Percentiles rank a stretch among this genome's conserved stretches.
Evolutionary conservation across 2,329 filamentous ascomycete genomes (phyloP).

Genomic region (Purpureocillium takamizusanense): DNA sequence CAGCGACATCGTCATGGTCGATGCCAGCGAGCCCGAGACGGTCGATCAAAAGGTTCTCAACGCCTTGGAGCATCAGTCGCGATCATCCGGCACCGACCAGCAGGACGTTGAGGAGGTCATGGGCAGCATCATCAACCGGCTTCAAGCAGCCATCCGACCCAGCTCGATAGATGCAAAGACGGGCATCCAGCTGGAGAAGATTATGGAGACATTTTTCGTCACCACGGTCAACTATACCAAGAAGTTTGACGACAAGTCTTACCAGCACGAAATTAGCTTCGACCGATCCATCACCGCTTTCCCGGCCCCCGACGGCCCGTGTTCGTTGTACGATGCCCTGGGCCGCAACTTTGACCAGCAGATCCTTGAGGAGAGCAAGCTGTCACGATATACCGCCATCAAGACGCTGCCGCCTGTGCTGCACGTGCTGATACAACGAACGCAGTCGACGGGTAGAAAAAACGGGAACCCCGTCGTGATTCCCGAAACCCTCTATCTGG

Average conservation of each 20-base stretch:
- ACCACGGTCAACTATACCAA: constrained; percentile 51
- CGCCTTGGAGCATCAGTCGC: constrained; percentile 35
- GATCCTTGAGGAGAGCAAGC: constrained; percentile 57
- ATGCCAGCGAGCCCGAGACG: constrained; percentile 22
- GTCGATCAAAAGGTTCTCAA: constrained; percentile 37
- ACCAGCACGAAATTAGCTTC: constrained; percentile 38
- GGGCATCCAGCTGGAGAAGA: constrained; percentile 71
- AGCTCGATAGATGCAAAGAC: constrained; percentile 49
- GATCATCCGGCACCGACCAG: constrained; percentile 54
- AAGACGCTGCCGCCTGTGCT: constrained; percentile 72
- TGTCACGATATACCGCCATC: constrained; percentile 60
- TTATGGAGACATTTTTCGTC: constrained; percentile 63
- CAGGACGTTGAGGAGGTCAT: constrained; percentile 97
- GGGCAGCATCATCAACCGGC: constrained; percentile 79
- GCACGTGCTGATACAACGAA: constrained; percentile 82
- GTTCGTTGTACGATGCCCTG: constrained; percentile 73
- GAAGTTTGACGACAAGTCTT: constrained; percentile 35
- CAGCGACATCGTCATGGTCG: constrained; percentile 18
- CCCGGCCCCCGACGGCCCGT: constrained; percentile 36
- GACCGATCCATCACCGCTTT: constrained; percentile 56
- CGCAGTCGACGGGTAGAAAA: constrained; percentile 65
- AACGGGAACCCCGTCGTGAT: constrained; percentile 71
- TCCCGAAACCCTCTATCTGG: constrained; percentile 75
- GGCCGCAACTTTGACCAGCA: constrained; percentile 80
- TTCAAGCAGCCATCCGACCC: constrained; percentile 80